Evolutionary conservation across 1,284 basidiomycete genomes (phyloP).

Genomic region (Puccinia coronata): DNA sequence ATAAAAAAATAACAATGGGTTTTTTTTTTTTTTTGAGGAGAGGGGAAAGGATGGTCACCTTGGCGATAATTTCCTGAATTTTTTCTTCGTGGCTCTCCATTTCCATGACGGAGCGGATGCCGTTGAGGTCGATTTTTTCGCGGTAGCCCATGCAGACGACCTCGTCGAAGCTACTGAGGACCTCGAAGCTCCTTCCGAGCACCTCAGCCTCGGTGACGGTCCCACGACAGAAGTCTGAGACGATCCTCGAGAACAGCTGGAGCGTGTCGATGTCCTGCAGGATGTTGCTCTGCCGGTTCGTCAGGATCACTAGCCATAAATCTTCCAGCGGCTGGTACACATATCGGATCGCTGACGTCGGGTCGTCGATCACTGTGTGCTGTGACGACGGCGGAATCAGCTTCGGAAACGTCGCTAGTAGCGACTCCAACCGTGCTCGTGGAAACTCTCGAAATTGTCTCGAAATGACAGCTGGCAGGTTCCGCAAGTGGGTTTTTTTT

Average conservation of each 20-base stretch:
- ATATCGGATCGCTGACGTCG: slow-evolving; percentile 79
- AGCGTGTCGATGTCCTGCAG: slow-evolving; percentile 97
- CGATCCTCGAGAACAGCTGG: slow-evolving; percentile 88
- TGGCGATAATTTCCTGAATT: slow-evolving; percentile 97
- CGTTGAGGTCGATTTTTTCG: slow-evolving; percentile 87
- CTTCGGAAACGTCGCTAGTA: slow-evolving; percentile 95
- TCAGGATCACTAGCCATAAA: slow-evolving; percentile 95
- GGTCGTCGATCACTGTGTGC: slow-evolving; percentile 84
- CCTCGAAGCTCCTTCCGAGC: slow-evolving; percentile 85
- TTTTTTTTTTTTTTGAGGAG: background rate
- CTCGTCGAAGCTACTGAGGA: slow-evolving; percentile 95
- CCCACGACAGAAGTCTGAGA: slow-evolving; percentile 76
- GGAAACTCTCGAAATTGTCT: slow-evolving; percentile 95
- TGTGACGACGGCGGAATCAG: slow-evolving; percentile 95
- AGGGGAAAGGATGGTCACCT: slow-evolving; percentile 64
- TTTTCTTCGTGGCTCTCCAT: slow-evolving; percentile 99
- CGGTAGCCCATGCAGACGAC: slow-evolving; percentile 90
- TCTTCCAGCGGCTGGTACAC: slow-evolving; percentile 99
- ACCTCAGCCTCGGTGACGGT: slow-evolving; percentile 88
- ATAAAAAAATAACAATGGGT: background rate
- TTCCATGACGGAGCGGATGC: slow-evolving; percentile 88
- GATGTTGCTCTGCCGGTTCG: slow-evolving; percentile 97
- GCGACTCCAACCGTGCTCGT: slow-evolving; percentile 85
- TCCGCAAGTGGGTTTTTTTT: background rate
- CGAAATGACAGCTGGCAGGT: slow-evolving; percentile 80